These are phyloP conservation scores for Trypanosoma boissoni DNA, from an alignment of 208 protist genomes.

Conservation along the genomic window DNA sequence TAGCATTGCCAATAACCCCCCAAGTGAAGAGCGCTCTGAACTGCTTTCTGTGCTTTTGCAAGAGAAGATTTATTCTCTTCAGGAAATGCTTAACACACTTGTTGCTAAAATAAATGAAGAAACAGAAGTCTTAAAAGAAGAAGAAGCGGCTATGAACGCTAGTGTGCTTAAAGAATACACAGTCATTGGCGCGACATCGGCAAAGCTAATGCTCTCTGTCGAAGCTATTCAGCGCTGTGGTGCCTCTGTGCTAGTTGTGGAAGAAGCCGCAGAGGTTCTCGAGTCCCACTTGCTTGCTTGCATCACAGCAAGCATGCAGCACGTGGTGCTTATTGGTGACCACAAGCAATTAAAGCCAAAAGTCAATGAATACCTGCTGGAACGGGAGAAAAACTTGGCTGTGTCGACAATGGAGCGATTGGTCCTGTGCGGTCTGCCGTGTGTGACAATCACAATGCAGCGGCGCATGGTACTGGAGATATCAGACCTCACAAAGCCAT, in stretches of 20 bases:
- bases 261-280: constrained; percentile 63
- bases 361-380: constrained; percentile 31
- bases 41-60: neutral
- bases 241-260: constrained; percentile 47
- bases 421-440: constrained; percentile 25
- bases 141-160: neutral
- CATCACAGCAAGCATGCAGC: constrained; percentile 25
- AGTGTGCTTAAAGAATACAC: constrained; percentile 2
- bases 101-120: neutral
- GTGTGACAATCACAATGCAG: constrained; percentile 35
- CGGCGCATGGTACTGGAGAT: constrained; percentile 34
- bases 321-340: constrained; percentile 40
- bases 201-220: constrained; percentile 28
- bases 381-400: constrained; percentile 17
- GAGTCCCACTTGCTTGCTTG: constrained; percentile 41
- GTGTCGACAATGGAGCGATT: constrained; percentile 42
- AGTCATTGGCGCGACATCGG: constrained; percentile 57
- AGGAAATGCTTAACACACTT: neutral
- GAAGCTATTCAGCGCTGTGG: constrained; percentile 16
- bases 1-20: neutral
- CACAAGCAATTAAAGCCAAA: constrained; percentile 43
- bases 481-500: constrained; percentile 29
- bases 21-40: neutral
- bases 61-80: neutral
- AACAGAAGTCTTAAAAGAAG: neutral